A percentile compares a stretch with the other conserved stretches of the same genome.
These are phyloP conservation scores for Parasitella parasitica DNA, from an alignment of 371 early-diverging fungal species.

Conservation along the genomic window DNA sequence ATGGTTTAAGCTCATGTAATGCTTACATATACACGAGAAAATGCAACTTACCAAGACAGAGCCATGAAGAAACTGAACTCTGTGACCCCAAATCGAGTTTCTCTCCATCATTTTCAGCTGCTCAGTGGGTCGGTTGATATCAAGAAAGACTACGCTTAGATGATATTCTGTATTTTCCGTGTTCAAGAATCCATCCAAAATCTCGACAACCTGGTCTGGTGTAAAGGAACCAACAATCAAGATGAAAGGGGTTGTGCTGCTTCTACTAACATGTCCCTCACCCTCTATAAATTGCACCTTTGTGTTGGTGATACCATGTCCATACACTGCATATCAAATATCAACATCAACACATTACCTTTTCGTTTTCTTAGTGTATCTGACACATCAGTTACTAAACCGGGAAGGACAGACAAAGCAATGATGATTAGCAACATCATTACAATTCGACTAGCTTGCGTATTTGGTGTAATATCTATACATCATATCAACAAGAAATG, in stretches of 20 bases:
- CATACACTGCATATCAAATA: not conserved
- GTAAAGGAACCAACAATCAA: slow-evolving; percentile 65
- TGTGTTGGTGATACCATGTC: too few species aligned
- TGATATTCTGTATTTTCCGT: slow-evolving; percentile 45
- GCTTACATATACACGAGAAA: too few species aligned
- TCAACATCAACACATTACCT: slow-evolving; percentile 30
- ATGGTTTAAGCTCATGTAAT: too few species aligned
- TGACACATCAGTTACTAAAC: slow-evolving; percentile 53
- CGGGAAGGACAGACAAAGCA: slow-evolving; percentile 63
- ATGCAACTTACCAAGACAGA: slow-evolving; percentile 36
- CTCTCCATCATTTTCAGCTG: slow-evolving; percentile 49
- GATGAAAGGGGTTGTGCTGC: slow-evolving; percentile 52
- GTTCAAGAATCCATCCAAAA: slow-evolving; percentile 61
- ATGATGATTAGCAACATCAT: slow-evolving; percentile 70
- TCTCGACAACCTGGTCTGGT: slow-evolving; percentile 53
- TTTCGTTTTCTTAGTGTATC: slow-evolving; percentile 55
- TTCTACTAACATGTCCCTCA: slow-evolving; percentile 48
- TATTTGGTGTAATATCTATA: slow-evolving; percentile 61
- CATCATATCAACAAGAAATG: not conserved
- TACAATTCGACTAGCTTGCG: slow-evolving; percentile 59
- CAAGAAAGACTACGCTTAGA: slow-evolving; percentile 58
- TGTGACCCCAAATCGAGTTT: slow-evolving; percentile 44
- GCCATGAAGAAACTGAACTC: slow-evolving; percentile 46
- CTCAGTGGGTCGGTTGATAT: slow-evolving; percentile 47
- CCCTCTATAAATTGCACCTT: slow-evolving; percentile 22